These are phyloP conservation scores for Przewalskia tangutica DNA, from an alignment of 257 asterid species.

Conservation along the genomic window DNA sequence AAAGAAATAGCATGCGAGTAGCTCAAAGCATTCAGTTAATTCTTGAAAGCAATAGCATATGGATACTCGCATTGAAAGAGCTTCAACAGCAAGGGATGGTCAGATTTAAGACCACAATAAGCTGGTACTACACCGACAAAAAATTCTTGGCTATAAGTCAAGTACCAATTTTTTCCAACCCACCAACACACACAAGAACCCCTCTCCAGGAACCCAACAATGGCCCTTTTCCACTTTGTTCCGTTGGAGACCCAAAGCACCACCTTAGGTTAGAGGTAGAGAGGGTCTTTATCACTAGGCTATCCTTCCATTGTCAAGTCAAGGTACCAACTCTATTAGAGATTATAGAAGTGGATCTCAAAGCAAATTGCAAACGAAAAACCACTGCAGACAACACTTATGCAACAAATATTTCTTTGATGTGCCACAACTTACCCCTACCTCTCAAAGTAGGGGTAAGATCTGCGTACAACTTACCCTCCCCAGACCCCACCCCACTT, in stretches of 20 bases:
- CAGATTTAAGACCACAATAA: background rate
- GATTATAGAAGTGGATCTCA: background rate
- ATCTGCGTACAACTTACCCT: no score
- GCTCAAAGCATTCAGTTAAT: background rate
- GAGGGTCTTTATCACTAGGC: background rate
- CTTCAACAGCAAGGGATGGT: background rate
- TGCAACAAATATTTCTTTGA: background rate
- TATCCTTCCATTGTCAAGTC: background rate
- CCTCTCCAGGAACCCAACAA: background rate
- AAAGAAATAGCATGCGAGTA: no score
- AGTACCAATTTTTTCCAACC: background rate
- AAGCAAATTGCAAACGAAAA: background rate
- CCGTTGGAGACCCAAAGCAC: background rate
- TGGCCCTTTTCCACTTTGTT: background rate
- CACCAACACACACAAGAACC: background rate
- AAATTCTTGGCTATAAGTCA: background rate
- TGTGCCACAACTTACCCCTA: background rate
- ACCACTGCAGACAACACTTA: background rate
- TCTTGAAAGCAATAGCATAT: background rate
- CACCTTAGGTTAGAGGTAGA: background rate
- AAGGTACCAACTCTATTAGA: background rate
- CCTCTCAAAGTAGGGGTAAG: no score
- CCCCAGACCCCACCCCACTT: no score
- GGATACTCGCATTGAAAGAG: background rate
- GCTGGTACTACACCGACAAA: background rate